Conservation (phyloP, 2,329 filamentous ascomycete species). For the Aspergillus fijiensis region DNA sequence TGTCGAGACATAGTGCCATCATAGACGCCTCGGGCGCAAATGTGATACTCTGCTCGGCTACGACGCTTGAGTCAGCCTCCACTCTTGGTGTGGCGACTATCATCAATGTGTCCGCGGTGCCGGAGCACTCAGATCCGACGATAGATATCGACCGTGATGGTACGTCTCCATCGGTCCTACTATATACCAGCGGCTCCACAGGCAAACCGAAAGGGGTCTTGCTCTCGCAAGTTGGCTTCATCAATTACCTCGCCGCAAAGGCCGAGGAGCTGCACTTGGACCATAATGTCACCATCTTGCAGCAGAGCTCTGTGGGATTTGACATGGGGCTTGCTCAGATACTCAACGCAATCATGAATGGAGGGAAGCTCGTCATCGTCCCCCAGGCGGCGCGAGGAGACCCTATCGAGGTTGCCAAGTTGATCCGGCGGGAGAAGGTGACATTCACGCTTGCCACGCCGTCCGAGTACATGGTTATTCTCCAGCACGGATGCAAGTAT, state of each 20-base stretch:
- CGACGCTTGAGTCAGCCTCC: neutral
- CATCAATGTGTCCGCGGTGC: neutral
- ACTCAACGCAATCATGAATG: constrained; percentile 2
- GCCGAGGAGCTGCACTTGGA: neutral
- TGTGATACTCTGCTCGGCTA: neutral
- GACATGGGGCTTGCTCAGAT: constrained; percentile 6
- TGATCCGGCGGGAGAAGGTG: neutral
- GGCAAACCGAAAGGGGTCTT: constrained; percentile 2
- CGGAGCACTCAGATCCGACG: neutral
- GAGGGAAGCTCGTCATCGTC: constrained; percentile 4
- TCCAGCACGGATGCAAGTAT: constrained; percentile 1
- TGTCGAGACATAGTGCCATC: neutral
- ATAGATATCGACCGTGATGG: too few relatives aligned
- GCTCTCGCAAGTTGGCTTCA: neutral
- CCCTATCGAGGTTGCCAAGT: neutral
- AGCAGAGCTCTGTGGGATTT: constrained; percentile 9
- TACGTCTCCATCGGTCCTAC: neutral
- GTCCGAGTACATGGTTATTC: constrained; percentile 1
- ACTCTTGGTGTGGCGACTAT: neutral
- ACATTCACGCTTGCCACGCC: constrained; percentile 6
- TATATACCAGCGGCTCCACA: constrained; percentile 11
- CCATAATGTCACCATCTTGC: neutral
- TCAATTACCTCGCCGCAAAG: neutral
- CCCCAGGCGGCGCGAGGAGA: neutral
- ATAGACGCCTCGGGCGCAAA: neutral